Conservation (phyloP, 257 asterid genomes). For the Verbascum thapsus region DNA sequence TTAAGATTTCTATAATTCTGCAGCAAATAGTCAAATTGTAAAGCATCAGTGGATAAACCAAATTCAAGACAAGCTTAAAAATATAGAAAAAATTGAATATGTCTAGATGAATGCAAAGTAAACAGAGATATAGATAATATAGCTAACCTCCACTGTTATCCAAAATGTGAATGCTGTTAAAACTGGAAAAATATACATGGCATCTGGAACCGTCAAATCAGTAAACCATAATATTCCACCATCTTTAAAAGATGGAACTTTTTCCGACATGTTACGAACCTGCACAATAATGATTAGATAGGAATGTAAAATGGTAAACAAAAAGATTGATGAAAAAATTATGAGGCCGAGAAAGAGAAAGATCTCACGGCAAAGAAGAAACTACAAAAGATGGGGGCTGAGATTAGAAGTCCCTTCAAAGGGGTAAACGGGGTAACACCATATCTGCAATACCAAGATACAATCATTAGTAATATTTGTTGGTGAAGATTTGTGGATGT, state of each 20-base stretch:
- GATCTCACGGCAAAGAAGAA: slow-evolving; percentile 91
- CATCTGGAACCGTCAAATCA: slow-evolving; percentile 89
- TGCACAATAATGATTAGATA: slow-evolving; percentile 38
- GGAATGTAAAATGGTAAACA: too few species aligned
- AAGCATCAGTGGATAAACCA: slow-evolving; percentile 2
- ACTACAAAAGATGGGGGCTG: slow-evolving; percentile 78
- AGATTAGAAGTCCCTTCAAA: slow-evolving; percentile 71
- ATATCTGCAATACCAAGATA: slow-evolving; percentile 58
- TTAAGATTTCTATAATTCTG: background rate
- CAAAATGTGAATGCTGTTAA: slow-evolving; percentile 88
- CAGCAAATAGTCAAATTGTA: slow-evolving; percentile 3
- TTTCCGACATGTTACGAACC: slow-evolving; percentile 79
- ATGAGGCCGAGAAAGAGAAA: too few species aligned
- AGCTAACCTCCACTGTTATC: slow-evolving; percentile 89
- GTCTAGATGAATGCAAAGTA: slow-evolving; percentile 1
- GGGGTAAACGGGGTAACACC: slow-evolving; percentile 90
- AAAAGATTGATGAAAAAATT: too few species aligned
- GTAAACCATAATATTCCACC: slow-evolving; percentile 92
- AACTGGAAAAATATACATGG: slow-evolving; percentile 71
- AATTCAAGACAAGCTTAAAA: too few species aligned
- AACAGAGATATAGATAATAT: slow-evolving; percentile 15
- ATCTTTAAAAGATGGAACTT: slow-evolving; percentile 83
- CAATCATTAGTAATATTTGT: background rate
- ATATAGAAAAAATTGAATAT: too few species aligned
- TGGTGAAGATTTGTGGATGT: too few species aligned